These are phyloP conservation scores for Kodamaea kaohsiungensis DNA, from an alignment of 805 yeast genomes.

Conservation along the genomic window DNA sequence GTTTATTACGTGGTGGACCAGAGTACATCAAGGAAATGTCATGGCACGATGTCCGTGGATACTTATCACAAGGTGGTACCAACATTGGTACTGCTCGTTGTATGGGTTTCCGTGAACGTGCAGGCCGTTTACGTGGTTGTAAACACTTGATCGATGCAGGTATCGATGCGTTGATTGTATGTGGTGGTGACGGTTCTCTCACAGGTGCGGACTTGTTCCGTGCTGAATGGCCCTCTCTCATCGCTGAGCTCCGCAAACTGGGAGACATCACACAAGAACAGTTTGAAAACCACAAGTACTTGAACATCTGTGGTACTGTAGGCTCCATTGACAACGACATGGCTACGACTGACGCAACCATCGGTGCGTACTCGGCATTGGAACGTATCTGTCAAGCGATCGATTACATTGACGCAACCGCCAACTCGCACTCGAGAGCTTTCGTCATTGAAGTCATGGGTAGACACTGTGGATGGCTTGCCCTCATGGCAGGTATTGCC, in stretches of 20 bases:
- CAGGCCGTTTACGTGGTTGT: slow-evolving; percentile 83
- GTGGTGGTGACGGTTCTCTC: slow-evolving; percentile 98
- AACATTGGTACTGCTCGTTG: slow-evolving; percentile 95
- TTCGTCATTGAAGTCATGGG: slow-evolving; percentile 99
- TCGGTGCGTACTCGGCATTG: slow-evolving; percentile 93
- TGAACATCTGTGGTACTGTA: slow-evolving; percentile 90
- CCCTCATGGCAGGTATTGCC: slow-evolving; percentile 95
- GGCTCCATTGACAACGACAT: slow-evolving; percentile 98
- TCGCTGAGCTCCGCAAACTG: slow-evolving; percentile 64
- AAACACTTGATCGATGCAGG: slow-evolving; percentile 83
- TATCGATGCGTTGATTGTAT: slow-evolving; percentile 90
- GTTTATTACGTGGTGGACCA: slow-evolving; percentile 85
- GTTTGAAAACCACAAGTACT: slow-evolving; percentile 60
- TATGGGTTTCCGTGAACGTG: slow-evolving; percentile 77
- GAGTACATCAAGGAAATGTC: slow-evolving; percentile 68
- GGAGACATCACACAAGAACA: slow-evolving; percentile 60
- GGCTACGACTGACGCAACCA: slow-evolving; percentile 95
- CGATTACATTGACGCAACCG: slow-evolving; percentile 97
- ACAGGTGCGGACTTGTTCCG: slow-evolving; percentile 97
- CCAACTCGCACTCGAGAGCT: slow-evolving; percentile 95
- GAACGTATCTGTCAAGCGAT: slow-evolving; percentile 92
- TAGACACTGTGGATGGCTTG: slow-evolving; percentile 99
- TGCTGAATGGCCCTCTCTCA: slow-evolving; percentile 88
- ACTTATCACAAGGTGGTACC: slow-evolving; percentile 91
- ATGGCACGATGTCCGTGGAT: slow-evolving; percentile 96